Conservation (phyloP, 2,329 filamentous ascomycete species). For the Verticillium alfalfae region DNA sequence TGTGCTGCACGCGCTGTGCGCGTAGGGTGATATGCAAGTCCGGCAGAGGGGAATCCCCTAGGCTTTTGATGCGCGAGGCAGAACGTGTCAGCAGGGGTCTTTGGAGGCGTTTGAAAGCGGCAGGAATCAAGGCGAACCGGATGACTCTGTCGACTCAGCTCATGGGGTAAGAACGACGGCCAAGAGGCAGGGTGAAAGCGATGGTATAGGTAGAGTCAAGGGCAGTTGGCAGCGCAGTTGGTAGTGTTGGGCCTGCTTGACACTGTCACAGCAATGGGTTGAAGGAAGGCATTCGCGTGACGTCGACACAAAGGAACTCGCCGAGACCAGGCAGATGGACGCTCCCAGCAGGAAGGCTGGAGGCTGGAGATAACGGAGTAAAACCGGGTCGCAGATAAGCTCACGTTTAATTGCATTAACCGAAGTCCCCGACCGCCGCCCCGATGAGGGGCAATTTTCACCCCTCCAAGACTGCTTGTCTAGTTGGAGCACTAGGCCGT, state of each 20-base stretch:
- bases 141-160: conserved; percentile 13
- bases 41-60: conserved; percentile 11
- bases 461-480: conserved; percentile 7
- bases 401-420: not conserved
- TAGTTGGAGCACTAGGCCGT: not conserved
- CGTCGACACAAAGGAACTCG: not conserved
- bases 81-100: conserved; percentile 13
- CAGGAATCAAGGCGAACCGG: conserved; percentile 15
- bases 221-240: not conserved
- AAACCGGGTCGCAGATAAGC: not conserved
- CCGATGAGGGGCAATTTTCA: conserved; percentile 13
- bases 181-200: not conserved
- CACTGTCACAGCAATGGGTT: conserved; percentile 6
- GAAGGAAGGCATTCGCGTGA: conserved; percentile 3
- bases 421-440: conserved; percentile 4
- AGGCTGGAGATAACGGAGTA: not conserved
- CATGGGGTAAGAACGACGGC: conserved; percentile 5
- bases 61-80: conserved; percentile 8
- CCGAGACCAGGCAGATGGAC: too few species aligned
- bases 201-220: not conserved
- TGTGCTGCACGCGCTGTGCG: not conserved
- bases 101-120: conserved; percentile 4
- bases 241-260: not conserved
- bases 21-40: not conserved
- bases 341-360: not conserved